These are phyloP conservation scores for Stagonosporopsis vannaccii DNA, from an alignment of 2,329 filamentous ascomycete genomes.

Conservation along the genomic window DNA sequence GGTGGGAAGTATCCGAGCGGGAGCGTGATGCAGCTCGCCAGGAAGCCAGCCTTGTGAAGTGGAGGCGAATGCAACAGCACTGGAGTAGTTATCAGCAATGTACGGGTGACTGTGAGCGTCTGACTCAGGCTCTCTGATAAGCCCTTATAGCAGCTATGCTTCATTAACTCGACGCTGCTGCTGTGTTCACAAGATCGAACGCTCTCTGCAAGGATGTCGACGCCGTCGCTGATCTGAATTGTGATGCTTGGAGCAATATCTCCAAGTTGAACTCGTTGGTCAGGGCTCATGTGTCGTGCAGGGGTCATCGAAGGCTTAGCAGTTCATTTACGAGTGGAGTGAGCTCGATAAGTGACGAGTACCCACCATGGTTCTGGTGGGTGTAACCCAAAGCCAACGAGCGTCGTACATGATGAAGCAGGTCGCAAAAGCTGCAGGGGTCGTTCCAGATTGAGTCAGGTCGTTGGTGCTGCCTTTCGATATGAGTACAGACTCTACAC, in stretches of 20 bases:
- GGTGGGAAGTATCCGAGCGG: slow-evolving; percentile 6
- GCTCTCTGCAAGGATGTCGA: not conserved
- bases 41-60: not conserved
- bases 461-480: not conserved
- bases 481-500: not conserved
- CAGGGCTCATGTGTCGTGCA: not conserved
- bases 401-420: not conserved
- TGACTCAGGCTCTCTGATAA: not conserved
- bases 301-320: not conserved
- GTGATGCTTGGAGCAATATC: not conserved
- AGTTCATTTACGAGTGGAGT: not conserved
- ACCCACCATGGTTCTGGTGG: not conserved
- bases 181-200: not conserved
- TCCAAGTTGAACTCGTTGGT: not conserved
- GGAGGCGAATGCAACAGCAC: not conserved
- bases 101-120: not conserved
- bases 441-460: not conserved
- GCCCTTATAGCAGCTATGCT: not conserved
- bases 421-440: not conserved
- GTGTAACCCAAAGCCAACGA: not conserved
- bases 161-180: not conserved
- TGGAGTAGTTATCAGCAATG: not conserved
- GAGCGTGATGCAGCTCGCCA: not conserved
- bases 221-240: not conserved
- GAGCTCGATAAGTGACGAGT: not conserved